Evolutionary conservation across 176 grass and related monocot genomes (phyloP), one percentile per base, ranked within the genome.

Genomic region (Eragrostis nindensis): DNA sequence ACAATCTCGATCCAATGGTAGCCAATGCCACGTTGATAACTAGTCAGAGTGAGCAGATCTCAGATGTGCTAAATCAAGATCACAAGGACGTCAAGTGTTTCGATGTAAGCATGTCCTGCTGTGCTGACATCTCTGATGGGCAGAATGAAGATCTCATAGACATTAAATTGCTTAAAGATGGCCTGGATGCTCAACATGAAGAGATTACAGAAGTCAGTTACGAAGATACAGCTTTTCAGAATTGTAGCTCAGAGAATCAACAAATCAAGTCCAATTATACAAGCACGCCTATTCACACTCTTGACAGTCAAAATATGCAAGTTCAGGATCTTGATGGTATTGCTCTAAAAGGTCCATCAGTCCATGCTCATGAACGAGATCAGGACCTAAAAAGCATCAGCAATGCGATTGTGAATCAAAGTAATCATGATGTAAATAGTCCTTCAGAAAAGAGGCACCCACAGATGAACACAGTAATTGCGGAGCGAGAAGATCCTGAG

Each of bases 361-460:
- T 62, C 62, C 27, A 72, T 36, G 22, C 57, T 72, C 65, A 21
- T 78, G 52, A 66, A 36, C 59, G 61, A 62, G 62, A 86, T 73
- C 47, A 70, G 25, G 68, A 66, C 69, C 47, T 84, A 17, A 67
- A 74, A 54, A 50, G 54, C 48, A 62, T 41, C 41, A 36, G 77
- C 39, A 73, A 53, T 17, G 50, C 47, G 70, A n/a, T 62, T 78
- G 59, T 64, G 19, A 78, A 66, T 2, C 25, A 14, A 5, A 6
- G 50, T 79, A 39, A 45, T 30, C 39, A 60, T 25, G 17, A 15
- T 78, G 26, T 50, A 47, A 84, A 66, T 67, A 29, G 43, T 53
- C 61, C 78, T 83, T 64, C 79, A 50, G 68, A 60, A 27, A 75
- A 66, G 38, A 75, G 53, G 70, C 42, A 83, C 75, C 24, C 57